Percentiles rank a stretch among this genome's conserved stretches.
Evolutionary conservation across 495 filamentous ascomycete species (phyloP).

Genomic region (Penicillium turbatum): DNA sequence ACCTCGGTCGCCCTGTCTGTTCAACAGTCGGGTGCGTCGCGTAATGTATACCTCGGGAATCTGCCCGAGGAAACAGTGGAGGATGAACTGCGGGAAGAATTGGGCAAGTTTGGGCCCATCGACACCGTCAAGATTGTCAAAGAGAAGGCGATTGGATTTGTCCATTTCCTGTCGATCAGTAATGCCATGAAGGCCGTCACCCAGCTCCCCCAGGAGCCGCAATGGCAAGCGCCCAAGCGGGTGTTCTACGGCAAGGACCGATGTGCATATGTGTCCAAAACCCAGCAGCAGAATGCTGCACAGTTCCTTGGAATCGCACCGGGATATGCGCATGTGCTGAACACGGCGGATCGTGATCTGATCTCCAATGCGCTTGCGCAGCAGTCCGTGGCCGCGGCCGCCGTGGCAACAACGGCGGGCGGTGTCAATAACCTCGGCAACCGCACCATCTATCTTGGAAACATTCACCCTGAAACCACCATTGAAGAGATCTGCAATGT

Average conservation of each 20-base stretch:
- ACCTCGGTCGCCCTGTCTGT: slow-evolving; percentile 95
- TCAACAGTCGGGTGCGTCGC: slow-evolving; percentile 95
- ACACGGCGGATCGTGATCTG: slow-evolving; percentile 89
- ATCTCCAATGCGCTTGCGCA: slow-evolving; percentile 95
- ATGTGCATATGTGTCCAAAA: slow-evolving; percentile 98
- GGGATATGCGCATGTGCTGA: slow-evolving; percentile 94
- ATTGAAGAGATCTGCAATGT: slow-evolving; percentile 99
- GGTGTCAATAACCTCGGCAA: slow-evolving; percentile 97
- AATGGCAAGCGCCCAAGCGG: slow-evolving; percentile 91
- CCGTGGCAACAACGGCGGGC: slow-evolving; percentile 92
- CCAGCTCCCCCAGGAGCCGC: slow-evolving; percentile 90
- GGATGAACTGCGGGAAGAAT: slow-evolving; percentile 88
- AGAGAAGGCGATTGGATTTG: slow-evolving; percentile 97
- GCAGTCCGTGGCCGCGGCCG: slow-evolving; percentile 94
- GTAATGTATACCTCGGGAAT: slow-evolving; percentile 96
- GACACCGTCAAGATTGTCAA: slow-evolving; percentile 97
- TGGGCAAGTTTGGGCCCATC: slow-evolving; percentile 93
- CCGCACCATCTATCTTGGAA: slow-evolving; percentile 94
- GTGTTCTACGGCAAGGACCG: slow-evolving; percentile 99
- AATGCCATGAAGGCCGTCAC: slow-evolving; percentile 99
- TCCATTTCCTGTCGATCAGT: slow-evolving; percentile 95
- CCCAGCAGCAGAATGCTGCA: slow-evolving; percentile 97
- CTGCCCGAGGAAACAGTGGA: slow-evolving; percentile 84
- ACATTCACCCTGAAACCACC: slow-evolving; percentile 98
- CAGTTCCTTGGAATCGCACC: slow-evolving; percentile 97